These are phyloP conservation scores for Mrakia hoshinonis DNA, from an alignment of 768 basidiomycete genomes.

Conservation along the genomic window DNA sequence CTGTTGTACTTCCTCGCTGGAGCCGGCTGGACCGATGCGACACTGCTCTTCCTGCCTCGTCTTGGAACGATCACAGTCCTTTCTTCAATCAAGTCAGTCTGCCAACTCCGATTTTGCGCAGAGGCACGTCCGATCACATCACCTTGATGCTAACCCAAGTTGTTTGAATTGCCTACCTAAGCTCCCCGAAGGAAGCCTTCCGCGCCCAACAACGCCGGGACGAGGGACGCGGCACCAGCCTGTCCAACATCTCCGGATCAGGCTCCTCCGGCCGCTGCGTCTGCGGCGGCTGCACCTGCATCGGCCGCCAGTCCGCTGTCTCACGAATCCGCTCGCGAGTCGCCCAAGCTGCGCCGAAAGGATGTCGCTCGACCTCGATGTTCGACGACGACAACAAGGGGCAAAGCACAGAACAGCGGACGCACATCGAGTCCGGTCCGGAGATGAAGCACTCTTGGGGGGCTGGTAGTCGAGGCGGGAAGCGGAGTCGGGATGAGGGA, in stretches of 20 bases:
- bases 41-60: not conserved
- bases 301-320: not conserved
- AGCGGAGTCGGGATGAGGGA: not conserved
- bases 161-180: not conserved
- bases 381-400: not conserved
- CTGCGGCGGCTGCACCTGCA: not conserved
- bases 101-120: not conserved
- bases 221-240: not conserved
- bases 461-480: too few species aligned
- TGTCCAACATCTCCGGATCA: not conserved
- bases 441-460: not conserved
- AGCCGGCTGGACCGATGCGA: slow-evolving; percentile 7
- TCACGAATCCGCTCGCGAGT: not conserved
- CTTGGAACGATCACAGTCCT: not conserved
- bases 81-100: not conserved
- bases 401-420: not conserved
- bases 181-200: slow-evolving; percentile 1
- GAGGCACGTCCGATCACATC: not conserved
- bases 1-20: slow-evolving; percentile 4
- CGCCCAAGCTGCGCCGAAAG: not conserved
- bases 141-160: not conserved
- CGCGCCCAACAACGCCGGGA: not conserved
- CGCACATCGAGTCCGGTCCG: not conserved
- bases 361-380: not conserved
- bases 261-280: not conserved